Base-by-base conservation (phyloP, 495 filamentous ascomycete species). In the Aspergillus panamensis region DNA sequence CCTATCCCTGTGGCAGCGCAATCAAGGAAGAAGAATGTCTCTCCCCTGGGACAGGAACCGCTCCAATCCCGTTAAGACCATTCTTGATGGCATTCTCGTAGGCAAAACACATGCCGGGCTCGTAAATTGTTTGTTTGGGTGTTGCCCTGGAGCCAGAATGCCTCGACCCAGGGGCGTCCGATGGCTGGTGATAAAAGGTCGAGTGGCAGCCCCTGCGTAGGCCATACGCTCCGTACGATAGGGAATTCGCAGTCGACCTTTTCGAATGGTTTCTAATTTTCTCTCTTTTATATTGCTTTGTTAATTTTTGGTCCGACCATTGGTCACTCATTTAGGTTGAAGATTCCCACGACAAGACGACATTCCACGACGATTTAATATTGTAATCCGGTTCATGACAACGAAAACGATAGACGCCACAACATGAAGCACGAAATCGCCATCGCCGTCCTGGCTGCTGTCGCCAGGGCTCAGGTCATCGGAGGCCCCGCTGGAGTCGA, bases 401-500 rank as follows among this genome's bases (percentile, higher is more conserved):
- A 59, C 64, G 25, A 25, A 25, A 25, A 25, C 25, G 25, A 25
- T 25, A 25, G 5, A 25, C 25, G 25, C 25, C 2, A 5, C 25
- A 25, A 25, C 2, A 25, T 25, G 25, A 25, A 25, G 5, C 25
- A 2, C 25, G 25, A 25, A 25, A 72, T 77, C 48, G 70, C 74
- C 6, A 59, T 77, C 8, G 74, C 74, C 42, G 57, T 76, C 31
- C 64, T 77, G 55, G 74, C 69, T 21, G 72, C 70, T 12, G 65
- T 72, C 42, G 69, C 70, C 9, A 64, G 66, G 57, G 71, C 71
- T 8, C 63, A 75, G 63, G 62, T 62, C 16, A 65, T 58, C 16
- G 14, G 48, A 3, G 62, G 61, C 0, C 25, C 59, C 7, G 25
- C 19, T 1, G 58, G 58, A 9, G 33, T 55, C 2, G 58, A 60